A percentile compares a stretch with the other conserved stretches of the same genome.
These are phyloP conservation scores for Botrytis medusae DNA, from an alignment of 2,329 filamentous ascomycete species.

Conservation along the genomic window DNA sequence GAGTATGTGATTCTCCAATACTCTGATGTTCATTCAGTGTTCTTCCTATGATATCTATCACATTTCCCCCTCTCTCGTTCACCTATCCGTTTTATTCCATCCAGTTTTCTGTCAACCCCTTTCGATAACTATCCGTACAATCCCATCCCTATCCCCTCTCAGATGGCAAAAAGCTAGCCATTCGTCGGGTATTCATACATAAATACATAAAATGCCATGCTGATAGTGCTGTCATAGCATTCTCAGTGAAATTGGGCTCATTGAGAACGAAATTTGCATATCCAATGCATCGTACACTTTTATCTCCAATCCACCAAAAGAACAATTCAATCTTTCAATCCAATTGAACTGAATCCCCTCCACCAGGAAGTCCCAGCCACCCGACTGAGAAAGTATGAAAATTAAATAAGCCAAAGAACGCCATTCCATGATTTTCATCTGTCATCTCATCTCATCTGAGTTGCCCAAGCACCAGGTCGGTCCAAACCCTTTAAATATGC, in stretches of 20 bases:
- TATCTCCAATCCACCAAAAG: not conserved
- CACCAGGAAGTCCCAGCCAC: not conserved
- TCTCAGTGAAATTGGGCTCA: not conserved
- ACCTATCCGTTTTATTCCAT: not conserved
- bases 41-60: not conserved
- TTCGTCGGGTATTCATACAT: slow-evolving; percentile 2
- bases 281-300: not conserved
- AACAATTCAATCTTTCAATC: not conserved
- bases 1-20: not conserved
- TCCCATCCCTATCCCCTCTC: not conserved
- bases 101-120: not conserved
- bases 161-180: not conserved
- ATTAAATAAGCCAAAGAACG: slow-evolving; percentile 8
- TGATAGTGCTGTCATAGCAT: not conserved
- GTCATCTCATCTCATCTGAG: slow-evolving; percentile 2
- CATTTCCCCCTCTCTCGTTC: not conserved
- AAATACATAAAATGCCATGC: not conserved
- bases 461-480: not conserved
- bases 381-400: not conserved
- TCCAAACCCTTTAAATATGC: not conserved
- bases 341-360: not conserved
- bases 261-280: not conserved
- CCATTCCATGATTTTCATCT: slow-evolving; percentile 13
- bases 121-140: not conserved
- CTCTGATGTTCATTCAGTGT: not conserved